Evolutionary conservation across 306 rosid species (phyloP).

Genomic region (Lathyrus oleraceus): DNA sequence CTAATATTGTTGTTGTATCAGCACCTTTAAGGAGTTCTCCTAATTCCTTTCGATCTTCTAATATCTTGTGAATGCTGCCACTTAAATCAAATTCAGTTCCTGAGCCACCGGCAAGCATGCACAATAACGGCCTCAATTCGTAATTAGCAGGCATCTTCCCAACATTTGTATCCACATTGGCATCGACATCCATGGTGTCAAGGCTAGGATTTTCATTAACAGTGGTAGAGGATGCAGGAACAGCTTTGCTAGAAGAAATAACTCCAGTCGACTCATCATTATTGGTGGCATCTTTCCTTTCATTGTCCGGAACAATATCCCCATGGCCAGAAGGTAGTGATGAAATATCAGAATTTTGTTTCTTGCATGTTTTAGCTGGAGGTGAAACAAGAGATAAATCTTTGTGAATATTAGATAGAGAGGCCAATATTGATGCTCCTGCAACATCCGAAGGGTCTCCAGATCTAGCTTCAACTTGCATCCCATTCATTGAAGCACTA

Average conservation of each 20-base stretch:
- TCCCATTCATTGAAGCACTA: constrained; percentile 66
- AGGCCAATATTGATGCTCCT: constrained; percentile 77
- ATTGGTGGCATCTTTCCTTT: constrained; percentile 54
- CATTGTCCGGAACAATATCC: constrained; percentile 53
- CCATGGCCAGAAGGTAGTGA: constrained; percentile 53
- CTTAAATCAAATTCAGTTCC: constrained; percentile 58
- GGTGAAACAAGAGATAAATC: constrained; percentile 66
- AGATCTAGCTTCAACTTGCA: constrained; percentile 72
- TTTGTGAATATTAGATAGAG: constrained; percentile 67
- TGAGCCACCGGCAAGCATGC: constrained; percentile 59
- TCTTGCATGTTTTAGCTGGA: constrained; percentile 57
- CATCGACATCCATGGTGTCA: constrained; percentile 55
- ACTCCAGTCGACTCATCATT: constrained; percentile 52
- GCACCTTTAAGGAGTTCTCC: constrained; percentile 56
- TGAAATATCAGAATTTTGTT: constrained; percentile 58
- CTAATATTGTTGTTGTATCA: constrained; percentile 53
- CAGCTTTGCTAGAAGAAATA: constrained; percentile 55
- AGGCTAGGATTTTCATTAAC: constrained; percentile 54
- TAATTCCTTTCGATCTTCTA: constrained; percentile 60
- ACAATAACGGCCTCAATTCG: constrained; percentile 62
- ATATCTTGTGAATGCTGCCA: constrained; percentile 61
- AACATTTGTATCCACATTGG: constrained; percentile 48
- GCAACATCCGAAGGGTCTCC: constrained; percentile 84
- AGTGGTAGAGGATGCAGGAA: constrained; percentile 52
- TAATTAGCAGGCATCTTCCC: constrained; percentile 49